A percentile compares a stretch with the other conserved stretches of the same genome.
Conservation (phyloP, 2,329 filamentous ascomycete species). For the Fusarium pseudoanthophilum region DNA sequence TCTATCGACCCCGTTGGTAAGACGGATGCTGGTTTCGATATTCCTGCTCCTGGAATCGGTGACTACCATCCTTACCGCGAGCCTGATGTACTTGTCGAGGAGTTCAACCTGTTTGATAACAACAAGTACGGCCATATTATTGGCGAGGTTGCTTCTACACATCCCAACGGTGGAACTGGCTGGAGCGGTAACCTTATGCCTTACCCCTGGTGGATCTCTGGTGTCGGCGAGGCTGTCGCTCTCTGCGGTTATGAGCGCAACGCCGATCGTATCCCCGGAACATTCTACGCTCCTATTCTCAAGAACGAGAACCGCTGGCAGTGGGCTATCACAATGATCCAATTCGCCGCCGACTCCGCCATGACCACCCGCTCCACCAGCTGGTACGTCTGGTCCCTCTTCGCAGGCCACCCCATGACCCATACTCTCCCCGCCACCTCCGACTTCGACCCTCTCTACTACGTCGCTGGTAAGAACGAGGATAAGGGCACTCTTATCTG, state of each 20-base stretch:
- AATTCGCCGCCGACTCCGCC: constrained; percentile 59
- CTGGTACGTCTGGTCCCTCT: constrained; percentile 62
- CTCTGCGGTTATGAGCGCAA: constrained; percentile 74
- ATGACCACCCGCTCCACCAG: constrained; percentile 62
- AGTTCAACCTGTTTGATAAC: constrained; percentile 66
- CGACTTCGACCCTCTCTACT: constrained; percentile 59
- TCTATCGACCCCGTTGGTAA: constrained; percentile 49
- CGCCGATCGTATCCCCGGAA: constrained; percentile 65
- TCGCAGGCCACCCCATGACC: constrained; percentile 58
- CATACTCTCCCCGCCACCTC: constrained; percentile 58
- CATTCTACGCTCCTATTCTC: constrained; percentile 62
- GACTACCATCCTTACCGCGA: constrained; percentile 64
- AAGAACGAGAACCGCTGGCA: constrained; percentile 62
- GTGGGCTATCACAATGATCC: constrained; percentile 63
- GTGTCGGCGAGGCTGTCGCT: constrained; percentile 73
- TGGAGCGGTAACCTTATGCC: constrained; percentile 58
- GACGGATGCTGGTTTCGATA: constrained; percentile 47
- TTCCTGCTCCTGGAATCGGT: constrained; percentile 55
- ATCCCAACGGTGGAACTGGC: constrained; percentile 62
- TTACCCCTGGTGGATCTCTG: constrained; percentile 66
- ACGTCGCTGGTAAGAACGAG: constrained; percentile 60
- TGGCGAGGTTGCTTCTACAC: constrained; percentile 63
- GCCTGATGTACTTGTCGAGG: constrained; percentile 61
- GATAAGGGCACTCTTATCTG: constrained; percentile 56
- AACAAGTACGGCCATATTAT: constrained; percentile 49